Base-by-base conservation (phyloP, 805 yeast genomes). In the Debaryomyces tyrocola region DNA sequence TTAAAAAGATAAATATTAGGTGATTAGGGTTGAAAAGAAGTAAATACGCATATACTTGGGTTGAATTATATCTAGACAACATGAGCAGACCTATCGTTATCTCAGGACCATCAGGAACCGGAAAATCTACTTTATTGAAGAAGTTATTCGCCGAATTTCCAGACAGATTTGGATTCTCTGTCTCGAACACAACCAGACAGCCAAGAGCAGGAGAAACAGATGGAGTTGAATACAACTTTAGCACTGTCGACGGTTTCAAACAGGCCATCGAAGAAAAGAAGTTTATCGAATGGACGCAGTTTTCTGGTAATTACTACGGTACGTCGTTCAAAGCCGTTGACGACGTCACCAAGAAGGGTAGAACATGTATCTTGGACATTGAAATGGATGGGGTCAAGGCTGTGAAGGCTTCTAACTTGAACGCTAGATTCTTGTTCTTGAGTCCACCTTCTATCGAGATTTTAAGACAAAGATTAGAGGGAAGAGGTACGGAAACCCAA, bases 351-450 rank as follows among this genome's bases (percentile, higher is more conserved):
- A 67, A 69, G 43, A 65, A 77, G 49, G 87, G 90, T 57, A 82
- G 78, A 67, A 85, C 84, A 44, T 94, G 98, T 74, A 84, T 94
- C 52, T 77, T 94, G 63, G 99, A 94, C 70, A 94, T 94, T 55
- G 99, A 94, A 79, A 91, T 92, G 97, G 98, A 94, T 74, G 99
- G 99, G 55, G 99, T 94, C 59, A 85, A 87, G 72, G 78, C 90
- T 20, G 97, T 94, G 54, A 94, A 94, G 73, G 71, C 81, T 45
- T 82, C 96, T 14, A 80, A 81, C 55, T 77, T 94, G 58, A 82
- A 88, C 57, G 97, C 99, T 24, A 79, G 91, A 66, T 94, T 66
- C 67, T 72, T 94, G 56, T 94, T 94, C 63, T 67, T 94, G 51
- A 85, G 96, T 35, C 99, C 99, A 29, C 99, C 99, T 27, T 85